Evolutionary conservation across 1,284 basidiomycete species (phyloP).

Genomic region (Pseudozyma flocculosa): DNA sequence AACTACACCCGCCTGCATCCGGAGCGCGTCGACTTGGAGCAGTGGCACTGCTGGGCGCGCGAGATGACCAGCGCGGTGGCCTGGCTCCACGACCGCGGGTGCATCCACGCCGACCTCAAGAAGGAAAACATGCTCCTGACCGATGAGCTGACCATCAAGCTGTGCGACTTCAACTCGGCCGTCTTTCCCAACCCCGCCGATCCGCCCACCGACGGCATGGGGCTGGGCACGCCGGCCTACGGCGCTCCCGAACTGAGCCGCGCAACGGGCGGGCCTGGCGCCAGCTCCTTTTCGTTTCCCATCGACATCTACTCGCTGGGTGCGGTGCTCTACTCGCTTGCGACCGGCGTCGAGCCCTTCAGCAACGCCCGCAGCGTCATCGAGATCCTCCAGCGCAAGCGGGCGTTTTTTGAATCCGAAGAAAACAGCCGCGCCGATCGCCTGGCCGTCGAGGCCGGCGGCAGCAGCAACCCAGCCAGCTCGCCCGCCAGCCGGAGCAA

Average conservation of each 20-base stretch:
- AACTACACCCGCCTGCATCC: constrained; percentile 29
- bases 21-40: constrained; percentile 31
- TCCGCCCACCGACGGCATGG: constrained; percentile 44
- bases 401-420: constrained; percentile 50
- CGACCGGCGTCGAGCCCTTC: constrained; percentile 49
- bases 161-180: constrained; percentile 57
- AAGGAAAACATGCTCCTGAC: constrained; percentile 54
- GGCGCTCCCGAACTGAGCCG: constrained; percentile 53
- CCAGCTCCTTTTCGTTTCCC: constrained; percentile 40
- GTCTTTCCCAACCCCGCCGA: constrained; percentile 46
- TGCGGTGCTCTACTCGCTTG: constrained; percentile 53
- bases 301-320: constrained; percentile 54
- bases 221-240: constrained; percentile 55
- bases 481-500: constrained; percentile 23
- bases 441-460: constrained; percentile 33
- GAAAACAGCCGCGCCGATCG: constrained; percentile 48
- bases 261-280: constrained; percentile 20
- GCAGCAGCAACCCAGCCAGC: constrained; percentile 29
- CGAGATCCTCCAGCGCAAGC: constrained; percentile 53
- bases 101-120: constrained; percentile 55
- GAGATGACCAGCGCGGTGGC: constrained; percentile 41
- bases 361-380: constrained; percentile 45
- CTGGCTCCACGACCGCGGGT: constrained; percentile 49
- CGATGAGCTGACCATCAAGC: constrained; percentile 42
- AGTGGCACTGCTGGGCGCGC: constrained; percentile 48